Evolutionary conservation across 768 basidiomycete species (phyloP).

Genomic region (Bullera alba): DNA sequence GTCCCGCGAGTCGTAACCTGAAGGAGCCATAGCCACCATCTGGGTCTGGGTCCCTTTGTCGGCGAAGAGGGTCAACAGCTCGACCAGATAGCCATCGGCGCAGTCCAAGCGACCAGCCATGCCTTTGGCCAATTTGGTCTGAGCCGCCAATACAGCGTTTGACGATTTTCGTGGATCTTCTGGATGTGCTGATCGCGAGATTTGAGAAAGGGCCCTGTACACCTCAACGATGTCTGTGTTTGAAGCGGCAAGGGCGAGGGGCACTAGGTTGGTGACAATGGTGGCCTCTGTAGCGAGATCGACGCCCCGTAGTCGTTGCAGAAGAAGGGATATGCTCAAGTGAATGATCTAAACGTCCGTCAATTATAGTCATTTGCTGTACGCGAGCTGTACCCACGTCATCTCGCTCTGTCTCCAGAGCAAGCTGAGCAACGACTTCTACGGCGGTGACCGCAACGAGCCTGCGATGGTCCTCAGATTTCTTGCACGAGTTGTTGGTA

Average conservation of each 20-base stretch:
- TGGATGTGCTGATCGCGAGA: conserved; percentile 77
- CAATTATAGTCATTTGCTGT: not conserved
- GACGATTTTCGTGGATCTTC: conserved; percentile 83
- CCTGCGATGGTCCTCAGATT: conserved; percentile 61
- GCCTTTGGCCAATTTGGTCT: conserved; percentile 80
- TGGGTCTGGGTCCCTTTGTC: conserved; percentile 90
- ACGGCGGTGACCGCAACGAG: conserved; percentile 85
- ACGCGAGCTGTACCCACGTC: conserved; percentile 64
- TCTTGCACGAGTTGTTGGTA: conserved; percentile 11
- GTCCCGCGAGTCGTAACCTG: conserved; percentile 59
- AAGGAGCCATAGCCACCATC: conserved; percentile 54
- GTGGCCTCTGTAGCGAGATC: conserved; percentile 85
- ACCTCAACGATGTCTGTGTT: conserved; percentile 74
- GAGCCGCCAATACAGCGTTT: conserved; percentile 87
- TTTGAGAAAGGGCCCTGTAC: conserved; percentile 71
- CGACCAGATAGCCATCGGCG: conserved; percentile 71
- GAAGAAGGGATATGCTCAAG: conserved; percentile 82
- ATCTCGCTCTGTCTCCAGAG: conserved; percentile 76
- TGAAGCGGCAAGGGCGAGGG: conserved; percentile 73
- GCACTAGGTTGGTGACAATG: conserved; percentile 84
- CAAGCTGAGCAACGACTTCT: conserved; percentile 77
- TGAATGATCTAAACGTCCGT: conserved; percentile 59
- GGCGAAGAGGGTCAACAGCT: conserved; percentile 74
- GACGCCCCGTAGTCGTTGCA: conserved; percentile 75
- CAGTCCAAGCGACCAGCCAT: conserved; percentile 66